Percentiles rank a stretch among this genome's conserved stretches.
Conservation (phyloP, 208 protist species). For the Crithidia bombi region DNA sequence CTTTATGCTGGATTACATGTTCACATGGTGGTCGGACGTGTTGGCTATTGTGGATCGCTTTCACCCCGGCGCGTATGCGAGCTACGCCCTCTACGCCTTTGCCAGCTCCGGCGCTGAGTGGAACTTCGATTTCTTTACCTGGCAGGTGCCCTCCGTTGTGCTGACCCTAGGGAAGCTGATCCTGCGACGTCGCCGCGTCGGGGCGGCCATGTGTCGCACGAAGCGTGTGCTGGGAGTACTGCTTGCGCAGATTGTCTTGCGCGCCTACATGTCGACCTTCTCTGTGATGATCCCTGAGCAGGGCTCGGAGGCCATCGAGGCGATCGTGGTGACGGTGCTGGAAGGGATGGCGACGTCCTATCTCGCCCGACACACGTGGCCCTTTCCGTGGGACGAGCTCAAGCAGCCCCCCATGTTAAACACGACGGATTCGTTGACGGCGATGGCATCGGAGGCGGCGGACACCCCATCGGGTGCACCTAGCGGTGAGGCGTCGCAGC, state of each 20-base stretch:
- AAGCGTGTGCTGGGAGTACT: conserved; percentile 69
- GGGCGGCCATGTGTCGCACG: conserved; percentile 51
- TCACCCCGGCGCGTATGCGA: conserved; percentile 56
- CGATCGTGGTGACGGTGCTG: conserved; percentile 50
- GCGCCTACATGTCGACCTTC: conserved; percentile 73
- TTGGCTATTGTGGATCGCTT: conserved; percentile 71
- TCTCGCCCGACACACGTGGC: conserved; percentile 74
- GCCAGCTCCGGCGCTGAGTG: conserved; percentile 57
- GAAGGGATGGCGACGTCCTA: conserved; percentile 67
- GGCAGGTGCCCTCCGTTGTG: conserved; percentile 74
- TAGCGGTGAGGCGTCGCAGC: conserved; percentile 3
- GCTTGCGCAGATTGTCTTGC: conserved; percentile 59
- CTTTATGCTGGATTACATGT: conserved; percentile 82
- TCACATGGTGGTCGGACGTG: conserved; percentile 71
- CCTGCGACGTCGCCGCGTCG: conserved; percentile 49
- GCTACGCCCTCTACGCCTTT: conserved; percentile 79
- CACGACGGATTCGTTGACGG: conserved; percentile 30
- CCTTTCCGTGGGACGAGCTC: conserved; percentile 40
- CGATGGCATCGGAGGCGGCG: conserved; percentile 25
- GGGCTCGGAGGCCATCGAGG: conserved; percentile 47
- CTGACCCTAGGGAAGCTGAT: conserved; percentile 73
- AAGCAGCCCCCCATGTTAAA: conserved; percentile 3
- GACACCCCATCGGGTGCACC: conserved; percentile 19
- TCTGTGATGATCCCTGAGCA: conserved; percentile 81
- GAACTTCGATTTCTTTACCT: conserved; percentile 85